These are phyloP conservation scores for Jaenimonas drosophilae DNA, from an alignment of 208 protist species.

Conservation along the genomic window DNA sequence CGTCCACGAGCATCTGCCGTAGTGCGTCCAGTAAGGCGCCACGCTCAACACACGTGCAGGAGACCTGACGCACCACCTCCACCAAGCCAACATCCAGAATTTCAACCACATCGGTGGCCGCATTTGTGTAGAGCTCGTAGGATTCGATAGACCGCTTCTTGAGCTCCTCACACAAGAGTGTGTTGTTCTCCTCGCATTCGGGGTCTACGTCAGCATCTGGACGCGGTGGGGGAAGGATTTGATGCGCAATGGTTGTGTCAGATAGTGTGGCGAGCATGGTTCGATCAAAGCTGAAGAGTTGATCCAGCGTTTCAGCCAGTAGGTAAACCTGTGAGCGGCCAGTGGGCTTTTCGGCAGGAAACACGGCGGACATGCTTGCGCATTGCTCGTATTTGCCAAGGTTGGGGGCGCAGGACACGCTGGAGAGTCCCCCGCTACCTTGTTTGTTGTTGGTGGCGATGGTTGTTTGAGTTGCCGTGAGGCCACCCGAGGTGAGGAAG, in stretches of 20 bases:
- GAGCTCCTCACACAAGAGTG: constrained; percentile 17
- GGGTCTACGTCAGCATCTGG: not conserved
- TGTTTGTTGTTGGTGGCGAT: not conserved
- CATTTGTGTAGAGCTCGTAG: constrained; percentile 47
- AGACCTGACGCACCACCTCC: constrained; percentile 68
- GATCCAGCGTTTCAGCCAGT: constrained; percentile 66
- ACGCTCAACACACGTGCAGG: constrained; percentile 56
- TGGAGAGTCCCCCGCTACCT: not conserved
- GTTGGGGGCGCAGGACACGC: not conserved
- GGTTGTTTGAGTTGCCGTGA: not conserved
- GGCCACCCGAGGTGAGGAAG: not conserved
- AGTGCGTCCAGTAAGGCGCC: constrained; percentile 72
- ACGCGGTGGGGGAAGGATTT: constrained; percentile 22
- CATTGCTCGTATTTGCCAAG: not conserved
- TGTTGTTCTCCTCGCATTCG: constrained; percentile 4
- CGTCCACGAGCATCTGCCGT: constrained; percentile 58
- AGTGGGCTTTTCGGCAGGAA: constrained; percentile 48
- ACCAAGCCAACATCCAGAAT: constrained; percentile 65
- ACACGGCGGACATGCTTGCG: constrained; percentile 12
- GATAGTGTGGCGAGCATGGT: constrained; percentile 36
- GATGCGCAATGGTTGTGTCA: constrained; percentile 41
- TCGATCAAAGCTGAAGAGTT: constrained; percentile 53
- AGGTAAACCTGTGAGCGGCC: constrained; percentile 80
- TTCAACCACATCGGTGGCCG: constrained; percentile 36
- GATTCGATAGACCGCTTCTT: constrained; percentile 26